Conservation (phyloP, 176 grass and related monocot genomes). For the Zoysia japonica region DNA sequence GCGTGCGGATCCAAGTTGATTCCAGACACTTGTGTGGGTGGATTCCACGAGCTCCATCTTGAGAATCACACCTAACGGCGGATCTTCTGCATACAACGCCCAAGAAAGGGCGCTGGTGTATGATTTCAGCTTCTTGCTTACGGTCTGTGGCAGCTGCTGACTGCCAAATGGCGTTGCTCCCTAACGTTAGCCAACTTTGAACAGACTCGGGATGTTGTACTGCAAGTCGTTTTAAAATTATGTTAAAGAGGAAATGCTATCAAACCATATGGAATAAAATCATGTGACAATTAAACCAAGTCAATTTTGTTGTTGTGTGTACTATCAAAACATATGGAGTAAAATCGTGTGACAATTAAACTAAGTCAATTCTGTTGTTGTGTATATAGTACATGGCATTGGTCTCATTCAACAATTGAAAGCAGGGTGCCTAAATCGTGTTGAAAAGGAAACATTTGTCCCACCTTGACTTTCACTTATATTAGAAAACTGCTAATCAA, state of each 20-base stretch:
- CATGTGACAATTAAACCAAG: background rate
- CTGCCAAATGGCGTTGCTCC: background rate
- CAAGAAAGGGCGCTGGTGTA: background rate
- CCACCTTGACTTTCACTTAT: background rate
- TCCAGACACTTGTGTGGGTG: constrained; percentile 7
- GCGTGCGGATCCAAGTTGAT: background rate
- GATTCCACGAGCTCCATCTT: constrained; percentile 26
- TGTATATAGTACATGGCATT: background rate
- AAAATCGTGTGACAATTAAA: background rate
- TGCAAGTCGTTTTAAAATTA: background rate
- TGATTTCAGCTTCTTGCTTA: background rate
- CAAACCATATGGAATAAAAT: background rate
- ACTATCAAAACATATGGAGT: background rate
- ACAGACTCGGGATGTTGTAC: no score
- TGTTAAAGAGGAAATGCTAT: background rate
- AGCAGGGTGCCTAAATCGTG: background rate
- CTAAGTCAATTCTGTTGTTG: background rate
- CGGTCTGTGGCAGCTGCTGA: background rate
- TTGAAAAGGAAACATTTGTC: background rate
- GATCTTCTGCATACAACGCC: constrained; percentile 20
- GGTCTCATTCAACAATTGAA: background rate
- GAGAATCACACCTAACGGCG: background rate
- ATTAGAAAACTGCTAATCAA: background rate
- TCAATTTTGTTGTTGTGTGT: background rate
- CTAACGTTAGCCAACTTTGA: background rate